Percentiles rank a stretch among this genome's conserved stretches.
These are phyloP conservation scores for Peronospora farinosa DNA, from an alignment of 352 stramenopile species.

Conservation along the genomic window DNA sequence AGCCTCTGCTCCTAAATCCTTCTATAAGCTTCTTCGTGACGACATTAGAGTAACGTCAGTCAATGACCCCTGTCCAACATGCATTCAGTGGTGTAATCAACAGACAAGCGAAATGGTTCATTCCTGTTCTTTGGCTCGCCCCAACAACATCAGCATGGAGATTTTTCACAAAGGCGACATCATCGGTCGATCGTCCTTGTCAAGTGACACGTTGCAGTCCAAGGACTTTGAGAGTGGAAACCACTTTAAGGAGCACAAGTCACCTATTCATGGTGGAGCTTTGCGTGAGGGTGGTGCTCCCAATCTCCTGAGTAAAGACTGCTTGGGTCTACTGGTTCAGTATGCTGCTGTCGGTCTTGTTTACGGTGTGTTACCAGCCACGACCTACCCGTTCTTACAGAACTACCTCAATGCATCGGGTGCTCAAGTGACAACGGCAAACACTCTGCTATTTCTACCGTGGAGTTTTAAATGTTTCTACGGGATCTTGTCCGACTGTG, in stretches of 20 bases:
- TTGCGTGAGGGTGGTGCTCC: conserved; percentile 32
- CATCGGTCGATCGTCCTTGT: conserved; percentile 27
- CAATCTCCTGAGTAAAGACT: conserved; percentile 34
- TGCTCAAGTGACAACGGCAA: conserved; percentile 20
- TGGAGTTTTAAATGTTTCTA: conserved; percentile 35
- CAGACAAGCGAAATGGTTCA: neutral
- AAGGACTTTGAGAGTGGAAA: conserved; percentile 17
- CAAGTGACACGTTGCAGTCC: conserved; percentile 23
- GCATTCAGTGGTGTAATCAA: too few species aligned
- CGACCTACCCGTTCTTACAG: conserved; percentile 30
- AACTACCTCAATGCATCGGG: conserved; percentile 30
- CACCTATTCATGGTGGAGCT: conserved; percentile 36
- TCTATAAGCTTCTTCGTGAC: too few species aligned
- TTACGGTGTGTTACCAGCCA: conserved; percentile 39
- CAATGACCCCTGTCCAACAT: too few species aligned
- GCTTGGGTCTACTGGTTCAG: conserved; percentile 40
- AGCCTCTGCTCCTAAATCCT: too few species aligned
- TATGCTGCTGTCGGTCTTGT: conserved; percentile 48
- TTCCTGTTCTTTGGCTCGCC: neutral
- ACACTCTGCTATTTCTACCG: conserved; percentile 21
- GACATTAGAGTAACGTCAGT: too few species aligned
- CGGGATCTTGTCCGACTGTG: conserved; percentile 24
- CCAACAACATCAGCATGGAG: neutral
- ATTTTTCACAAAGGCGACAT: neutral
- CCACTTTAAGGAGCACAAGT: conserved; percentile 19